phyloP scores from a whole-genome alignment of 371 early-diverging fungal species.

The Saksenaea oblongispora region DNA sequence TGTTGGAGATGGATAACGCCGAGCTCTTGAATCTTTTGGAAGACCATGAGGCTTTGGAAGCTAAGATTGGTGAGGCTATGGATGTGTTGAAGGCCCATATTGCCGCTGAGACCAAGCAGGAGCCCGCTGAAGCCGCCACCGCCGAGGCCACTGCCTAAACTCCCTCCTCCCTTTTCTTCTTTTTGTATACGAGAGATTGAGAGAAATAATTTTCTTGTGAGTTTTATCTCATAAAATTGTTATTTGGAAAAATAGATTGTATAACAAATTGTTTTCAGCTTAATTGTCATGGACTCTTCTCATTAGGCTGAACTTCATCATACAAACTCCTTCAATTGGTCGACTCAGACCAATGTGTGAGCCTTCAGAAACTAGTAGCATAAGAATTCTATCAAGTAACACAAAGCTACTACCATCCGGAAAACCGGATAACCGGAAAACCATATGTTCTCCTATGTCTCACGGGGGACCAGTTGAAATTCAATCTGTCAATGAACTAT shows the following conservation, averaged over 20 bases:
- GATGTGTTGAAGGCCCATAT: conserved; percentile 64
- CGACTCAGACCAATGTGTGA: no score
- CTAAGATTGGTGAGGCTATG: conserved; percentile 86
- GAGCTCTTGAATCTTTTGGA: conserved; percentile 83
- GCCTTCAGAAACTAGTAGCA: no score
- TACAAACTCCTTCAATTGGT: no score
- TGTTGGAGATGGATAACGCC: conserved; percentile 89
- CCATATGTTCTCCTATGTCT: no score
- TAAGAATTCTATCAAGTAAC: no score
- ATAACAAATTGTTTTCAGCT: neutral
- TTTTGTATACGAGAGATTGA: neutral
- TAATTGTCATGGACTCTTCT: no score
- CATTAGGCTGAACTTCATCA: no score
- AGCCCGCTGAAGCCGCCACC: neutral
- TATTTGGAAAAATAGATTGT: neutral
- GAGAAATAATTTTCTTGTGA: neutral
- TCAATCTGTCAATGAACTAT: no score
- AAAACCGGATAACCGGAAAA: no score
- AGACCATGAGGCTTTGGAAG: conserved; percentile 53
- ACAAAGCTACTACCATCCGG: no score
- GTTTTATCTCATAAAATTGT: neutral
- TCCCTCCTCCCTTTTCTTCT: no score
- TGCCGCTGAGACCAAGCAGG: neutral
- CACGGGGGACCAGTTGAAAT: no score
- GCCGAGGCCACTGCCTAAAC: neutral